Evolutionary conservation across 1,284 basidiomycete genomes (phyloP).

Genomic region (Takashimella tepidaria): DNA sequence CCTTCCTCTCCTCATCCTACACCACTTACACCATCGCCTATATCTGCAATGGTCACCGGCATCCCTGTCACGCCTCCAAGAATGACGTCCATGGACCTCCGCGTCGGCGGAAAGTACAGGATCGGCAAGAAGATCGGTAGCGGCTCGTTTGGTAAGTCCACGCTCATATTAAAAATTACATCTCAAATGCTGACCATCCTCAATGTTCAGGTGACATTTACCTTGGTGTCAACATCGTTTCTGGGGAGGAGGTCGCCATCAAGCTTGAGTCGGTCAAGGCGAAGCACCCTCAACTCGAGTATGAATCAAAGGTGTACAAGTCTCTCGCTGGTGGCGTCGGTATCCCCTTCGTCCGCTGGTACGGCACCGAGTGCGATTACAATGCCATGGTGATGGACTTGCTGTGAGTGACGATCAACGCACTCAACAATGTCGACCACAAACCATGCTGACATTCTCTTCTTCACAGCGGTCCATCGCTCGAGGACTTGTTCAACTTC

Average conservation of each 20-base stretch:
- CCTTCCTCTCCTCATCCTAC: not conserved
- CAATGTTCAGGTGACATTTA: constrained; percentile 87
- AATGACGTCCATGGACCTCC: constrained; percentile 69
- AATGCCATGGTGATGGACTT: constrained; percentile 99
- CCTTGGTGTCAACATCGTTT: constrained; percentile 99
- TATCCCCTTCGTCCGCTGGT: constrained; percentile 97
- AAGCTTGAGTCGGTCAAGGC: constrained; percentile 99
- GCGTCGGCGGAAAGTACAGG: constrained; percentile 96
- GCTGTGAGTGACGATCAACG: constrained; percentile 55
- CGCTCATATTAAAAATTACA: no score
- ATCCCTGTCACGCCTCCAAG: constrained; percentile 11
- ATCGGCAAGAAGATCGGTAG: constrained; percentile 99
- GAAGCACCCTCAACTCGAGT: constrained; percentile 99
- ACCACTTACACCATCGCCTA: not conserved
- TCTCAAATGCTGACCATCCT: no score
- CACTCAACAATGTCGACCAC: no score
- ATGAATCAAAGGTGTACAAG: constrained; percentile 96
- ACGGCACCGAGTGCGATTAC: constrained; percentile 98
- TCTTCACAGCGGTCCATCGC: constrained; percentile 65
- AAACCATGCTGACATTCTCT: no score
- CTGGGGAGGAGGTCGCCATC: constrained; percentile 99
- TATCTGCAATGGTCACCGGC: not conserved
- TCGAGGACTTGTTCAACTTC: constrained; percentile 99
- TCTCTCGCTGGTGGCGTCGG: constrained; percentile 96
- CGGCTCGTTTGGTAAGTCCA: constrained; percentile 92